Conservation (phyloP, 305 asterid species). For the Euphrasia arctica region DNA sequence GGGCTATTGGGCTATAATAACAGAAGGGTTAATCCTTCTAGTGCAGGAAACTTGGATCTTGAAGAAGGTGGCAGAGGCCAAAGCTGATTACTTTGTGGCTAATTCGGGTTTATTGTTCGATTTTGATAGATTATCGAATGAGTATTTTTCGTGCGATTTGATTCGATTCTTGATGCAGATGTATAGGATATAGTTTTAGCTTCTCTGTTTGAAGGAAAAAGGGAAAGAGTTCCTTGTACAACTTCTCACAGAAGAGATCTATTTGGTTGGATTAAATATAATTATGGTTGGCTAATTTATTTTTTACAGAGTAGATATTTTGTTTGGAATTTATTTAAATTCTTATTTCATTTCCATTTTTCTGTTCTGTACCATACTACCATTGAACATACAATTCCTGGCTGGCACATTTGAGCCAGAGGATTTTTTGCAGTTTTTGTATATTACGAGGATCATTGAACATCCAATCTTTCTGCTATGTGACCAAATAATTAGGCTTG, state of each 20-base stretch:
- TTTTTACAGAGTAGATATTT: too few species aligned
- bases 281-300: too few species aligned
- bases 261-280: too few species aligned
- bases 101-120: neutral
- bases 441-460: too few species aligned
- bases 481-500: too few species aligned
- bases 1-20: constrained; percentile 79
- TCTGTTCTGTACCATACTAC: neutral
- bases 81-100: constrained; percentile 26
- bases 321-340: too few species aligned
- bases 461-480: too few species aligned
- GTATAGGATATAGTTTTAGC: constrained; percentile 25
- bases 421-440: neutral
- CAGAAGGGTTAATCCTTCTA: constrained; percentile 50
- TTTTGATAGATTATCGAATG: constrained; percentile 23
- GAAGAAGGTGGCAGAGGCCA: constrained; percentile 55
- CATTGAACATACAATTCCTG: too few species aligned
- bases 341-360: too few species aligned
- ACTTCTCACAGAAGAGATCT: constrained; percentile 3
- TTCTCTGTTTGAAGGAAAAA: constrained; percentile 37
- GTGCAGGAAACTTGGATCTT: constrained; percentile 49
- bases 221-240: constrained; percentile 25
- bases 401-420: neutral
- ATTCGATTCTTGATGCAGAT: constrained; percentile 47
- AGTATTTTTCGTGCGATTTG: too few species aligned